Base-by-base conservation (phyloP, 2,329 filamentous ascomycete species). In the Hypoxylon sp. region DNA sequence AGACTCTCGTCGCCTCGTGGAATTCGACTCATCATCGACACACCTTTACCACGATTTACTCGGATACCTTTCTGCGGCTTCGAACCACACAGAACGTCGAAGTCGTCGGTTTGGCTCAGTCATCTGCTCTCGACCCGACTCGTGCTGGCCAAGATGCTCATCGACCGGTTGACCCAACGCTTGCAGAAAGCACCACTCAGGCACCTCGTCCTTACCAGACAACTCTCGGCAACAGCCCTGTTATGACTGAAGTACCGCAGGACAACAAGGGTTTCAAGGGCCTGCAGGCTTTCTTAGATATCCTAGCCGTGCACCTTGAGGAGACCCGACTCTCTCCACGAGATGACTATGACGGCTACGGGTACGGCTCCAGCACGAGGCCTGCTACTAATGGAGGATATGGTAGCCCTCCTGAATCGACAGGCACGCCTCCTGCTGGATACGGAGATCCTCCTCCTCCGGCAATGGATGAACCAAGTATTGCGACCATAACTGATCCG, bases 261-360 rank as follows among this genome's bases (percentile, higher is more conserved):
- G 10, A 33, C n/a, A 4, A 31, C 10, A n/a, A 9, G 10, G 24
- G 23, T 17, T 23, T 24, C 8, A 15, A 49, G 4, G 24, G 48
- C 26, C 23, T n/a, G 13, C 3, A 33, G 13, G 11, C 23, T 27
- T 24, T 40, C 9, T 17, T 24, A 13, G 38, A 42, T 31, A n/a
- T 13, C 15, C 23, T 26, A 18, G 37, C 31, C 10, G 13, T 20
- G 8, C 15, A 24, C 4, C 23, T 27, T 23, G 24, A 40, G 11
- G 29, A 47, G 35, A 4, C 24, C 18, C 21, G 31, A 41, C 5
- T 61, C 7, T 33, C 31, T 42, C 51, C 40, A 10, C 46, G 61
- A 51, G 55, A 61, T 40, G 55, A 57, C n/a, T 42, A 56, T 38
- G 61, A 58, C 23, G 60, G 57, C 7, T 63, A 63, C 24, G 58